Conservation (phyloP, 345 rosid species). For the Isatis tinctoria region DNA sequence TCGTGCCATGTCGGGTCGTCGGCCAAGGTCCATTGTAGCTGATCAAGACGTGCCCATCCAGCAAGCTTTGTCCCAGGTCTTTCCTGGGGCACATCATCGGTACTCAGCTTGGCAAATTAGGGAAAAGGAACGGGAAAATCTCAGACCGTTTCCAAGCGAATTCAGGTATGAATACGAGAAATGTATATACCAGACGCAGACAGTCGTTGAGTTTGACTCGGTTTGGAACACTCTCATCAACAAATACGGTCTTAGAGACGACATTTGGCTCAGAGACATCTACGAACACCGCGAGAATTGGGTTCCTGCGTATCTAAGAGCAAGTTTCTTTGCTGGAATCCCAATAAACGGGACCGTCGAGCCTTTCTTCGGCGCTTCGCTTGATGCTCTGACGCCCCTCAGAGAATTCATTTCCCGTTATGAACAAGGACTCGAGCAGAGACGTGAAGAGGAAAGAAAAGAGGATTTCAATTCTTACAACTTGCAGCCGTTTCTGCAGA, state of each 20-base stretch:
- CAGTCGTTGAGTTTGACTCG: slow-evolving; percentile 57
- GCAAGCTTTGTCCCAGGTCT: slow-evolving; percentile 63
- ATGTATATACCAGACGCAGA: slow-evolving; percentile 68
- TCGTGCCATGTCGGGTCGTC: slow-evolving; percentile 69
- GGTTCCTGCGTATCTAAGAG: slow-evolving; percentile 70
- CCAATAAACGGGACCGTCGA: slow-evolving; percentile 48
- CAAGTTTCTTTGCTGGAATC: slow-evolving; percentile 77
- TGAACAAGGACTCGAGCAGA: slow-evolving; percentile 60
- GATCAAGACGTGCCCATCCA: slow-evolving; percentile 76
- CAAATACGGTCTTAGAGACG: slow-evolving; percentile 56
- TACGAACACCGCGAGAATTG: slow-evolving; percentile 67
- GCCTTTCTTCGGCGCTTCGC: slow-evolving; percentile 59
- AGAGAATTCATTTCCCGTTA: slow-evolving; percentile 58
- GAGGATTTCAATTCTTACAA: slow-evolving; percentile 76
- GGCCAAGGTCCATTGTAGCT: slow-evolving; percentile 69
- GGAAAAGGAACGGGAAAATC: slow-evolving; percentile 58
- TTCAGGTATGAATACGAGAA: slow-evolving; percentile 64
- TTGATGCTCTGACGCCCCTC: slow-evolving; percentile 52
- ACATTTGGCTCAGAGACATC: slow-evolving; percentile 68
- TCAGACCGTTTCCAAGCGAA: slow-evolving; percentile 49
- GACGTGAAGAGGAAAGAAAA: slow-evolving; percentile 73
- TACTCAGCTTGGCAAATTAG: slow-evolving; percentile 75
- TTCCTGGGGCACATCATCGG: slow-evolving; percentile 72
- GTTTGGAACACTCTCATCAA: slow-evolving; percentile 58
- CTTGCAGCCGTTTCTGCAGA: slow-evolving; percentile 60